These are phyloP conservation scores for Pichia sp. DNA, from an alignment of 1,139 yeast species.

Conservation along the genomic window DNA sequence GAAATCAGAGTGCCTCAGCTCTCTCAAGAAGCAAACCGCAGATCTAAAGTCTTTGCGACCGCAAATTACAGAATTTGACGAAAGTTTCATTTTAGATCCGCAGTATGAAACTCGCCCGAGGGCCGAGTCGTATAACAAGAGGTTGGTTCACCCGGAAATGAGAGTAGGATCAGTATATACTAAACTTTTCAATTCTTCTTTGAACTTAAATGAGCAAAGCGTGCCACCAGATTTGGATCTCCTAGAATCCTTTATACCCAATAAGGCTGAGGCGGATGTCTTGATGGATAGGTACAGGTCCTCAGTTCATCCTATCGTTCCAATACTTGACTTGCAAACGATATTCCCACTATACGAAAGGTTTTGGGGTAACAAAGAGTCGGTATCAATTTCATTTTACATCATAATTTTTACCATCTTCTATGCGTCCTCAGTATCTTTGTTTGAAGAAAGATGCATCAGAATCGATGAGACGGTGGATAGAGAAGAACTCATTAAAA, in stretches of 20 bases:
- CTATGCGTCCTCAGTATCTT: constrained; percentile 25
- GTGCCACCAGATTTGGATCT: constrained; percentile 12
- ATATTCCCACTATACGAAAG: constrained; percentile 21
- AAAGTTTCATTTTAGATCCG: neutral
- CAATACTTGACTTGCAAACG: constrained; percentile 20
- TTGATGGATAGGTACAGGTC: constrained; percentile 20
- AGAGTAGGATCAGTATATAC: constrained; percentile 24
- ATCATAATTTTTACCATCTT: constrained; percentile 21
- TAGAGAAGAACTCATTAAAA: constrained; percentile 1
- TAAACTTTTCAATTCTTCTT: constrained; percentile 20
- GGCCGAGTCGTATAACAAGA: neutral
- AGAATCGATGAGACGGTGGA: neutral
- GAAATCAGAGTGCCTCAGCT: neutral
- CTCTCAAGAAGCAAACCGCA: constrained; percentile 2
- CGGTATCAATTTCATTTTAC: constrained; percentile 18
- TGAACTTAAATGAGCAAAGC: constrained; percentile 11
- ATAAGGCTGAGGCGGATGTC: constrained; percentile 17
- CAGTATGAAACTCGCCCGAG: neutral
- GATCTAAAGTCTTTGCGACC: neutral
- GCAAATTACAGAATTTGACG: neutral
- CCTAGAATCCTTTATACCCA: constrained; percentile 19
- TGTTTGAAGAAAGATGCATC: constrained; percentile 22
- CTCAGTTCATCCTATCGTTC: constrained; percentile 24
- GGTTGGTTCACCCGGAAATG: constrained; percentile 12
- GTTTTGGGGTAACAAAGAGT: constrained; percentile 19